Evolutionary conservation across 2,329 filamentous ascomycete genomes (phyloP), one percentile per base, ranked within the genome.

Genomic region (Chalaropsis ovoidea): DNA sequence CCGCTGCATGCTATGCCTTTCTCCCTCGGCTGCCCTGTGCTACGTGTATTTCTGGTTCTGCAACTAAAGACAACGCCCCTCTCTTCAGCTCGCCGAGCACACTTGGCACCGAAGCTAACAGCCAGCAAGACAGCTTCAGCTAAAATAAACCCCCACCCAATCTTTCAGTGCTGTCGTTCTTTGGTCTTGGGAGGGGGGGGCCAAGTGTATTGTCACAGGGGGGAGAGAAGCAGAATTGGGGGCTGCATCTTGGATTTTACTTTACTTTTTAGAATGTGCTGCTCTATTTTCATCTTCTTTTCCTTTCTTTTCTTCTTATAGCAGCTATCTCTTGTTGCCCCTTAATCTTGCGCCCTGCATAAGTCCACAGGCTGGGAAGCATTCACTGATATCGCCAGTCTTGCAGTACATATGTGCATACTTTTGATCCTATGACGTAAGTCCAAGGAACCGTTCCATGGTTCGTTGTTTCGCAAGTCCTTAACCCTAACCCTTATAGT

Each of bases 301-400:
- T 13, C 19, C 19, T 49, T 24, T 11, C 17, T 11, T 22, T 49
- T 49, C 52, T 31, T 27, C 24, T 22, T 49, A 3, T 54, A n/a
- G n/a, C n/a, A n/a, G n/a, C n/a, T 31, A 22, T 15, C 22, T 56
- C 27, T 19, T n/a, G 52, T 31, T 31, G 31, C 31, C 24, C 52
- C 52, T 56, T 56, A 56, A 56, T 56, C 52, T 56, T 31, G 22
- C 52, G 8, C 52, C 52, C 27, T 56, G 52, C 52, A 56, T 56
- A 31, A 56, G 52, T 56, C 15, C 8, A 56, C 13, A 35, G 52
- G 13, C 27, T 35, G 27, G 52, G 24, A 56, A 31, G 24, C 22
- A 15, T 11, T 22, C 52, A 8, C 17, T 56, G 31, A 56, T 56
- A 56, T 35, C 52, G 13, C 15, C 27, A 56, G 11, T 35, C 5